Evolutionary conservation across 306 rosid genomes (phyloP).

Genomic region (Lagenaria siceraria): DNA sequence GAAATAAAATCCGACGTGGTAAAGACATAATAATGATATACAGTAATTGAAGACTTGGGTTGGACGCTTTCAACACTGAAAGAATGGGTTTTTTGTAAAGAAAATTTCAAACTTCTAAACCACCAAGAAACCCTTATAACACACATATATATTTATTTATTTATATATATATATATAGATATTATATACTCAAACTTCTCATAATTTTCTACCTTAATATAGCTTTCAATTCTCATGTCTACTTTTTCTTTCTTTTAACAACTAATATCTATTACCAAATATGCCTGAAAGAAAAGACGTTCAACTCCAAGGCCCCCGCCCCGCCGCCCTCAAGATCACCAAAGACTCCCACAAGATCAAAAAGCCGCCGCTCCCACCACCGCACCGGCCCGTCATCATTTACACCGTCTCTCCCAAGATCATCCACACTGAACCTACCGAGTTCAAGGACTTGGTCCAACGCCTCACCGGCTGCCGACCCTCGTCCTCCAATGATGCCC

Average conservation of each 20-base stretch:
- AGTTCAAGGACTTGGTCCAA: constrained; percentile 11
- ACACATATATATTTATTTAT: background rate
- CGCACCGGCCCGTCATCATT: background rate
- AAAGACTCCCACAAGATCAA: constrained; percentile 1
- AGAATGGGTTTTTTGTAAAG: background rate
- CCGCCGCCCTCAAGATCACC: constrained; percentile 4
- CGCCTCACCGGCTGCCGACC: background rate
- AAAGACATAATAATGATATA: background rate
- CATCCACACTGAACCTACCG: background rate
- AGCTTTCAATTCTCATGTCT: background rate
- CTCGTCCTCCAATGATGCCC: background rate
- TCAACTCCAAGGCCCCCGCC: constrained; percentile 3
- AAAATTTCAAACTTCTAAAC: background rate
- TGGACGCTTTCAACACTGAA: background rate
- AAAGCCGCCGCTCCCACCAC: background rate
- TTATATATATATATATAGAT: too few species aligned
- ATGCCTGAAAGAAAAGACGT: background rate
- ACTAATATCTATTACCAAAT: background rate
- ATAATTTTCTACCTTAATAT: background rate
- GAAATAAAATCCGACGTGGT: background rate
- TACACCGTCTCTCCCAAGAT: constrained; percentile 8
- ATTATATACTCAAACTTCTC: background rate
- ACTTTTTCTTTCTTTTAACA: background rate
- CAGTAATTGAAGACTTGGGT: background rate
- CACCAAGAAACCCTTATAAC: background rate